phyloP scores from a whole-genome alignment of 768 basidiomycete species.

The Macrolepiota albuminosa region DNA sequence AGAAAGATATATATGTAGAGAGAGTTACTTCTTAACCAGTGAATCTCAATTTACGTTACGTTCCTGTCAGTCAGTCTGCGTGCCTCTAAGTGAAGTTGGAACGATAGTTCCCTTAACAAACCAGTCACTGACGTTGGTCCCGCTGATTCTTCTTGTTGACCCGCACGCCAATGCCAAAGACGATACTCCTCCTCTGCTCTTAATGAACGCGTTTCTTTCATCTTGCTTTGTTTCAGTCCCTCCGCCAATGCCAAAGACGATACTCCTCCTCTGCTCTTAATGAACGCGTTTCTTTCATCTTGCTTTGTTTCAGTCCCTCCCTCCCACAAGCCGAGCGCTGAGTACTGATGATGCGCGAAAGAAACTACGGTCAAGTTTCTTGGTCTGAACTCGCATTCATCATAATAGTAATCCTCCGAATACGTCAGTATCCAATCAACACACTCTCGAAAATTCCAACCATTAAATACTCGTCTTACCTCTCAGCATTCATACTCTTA shows the following conservation, averaged over 20 bases:
- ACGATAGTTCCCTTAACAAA: no score
- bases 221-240: background rate
- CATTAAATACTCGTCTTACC: background rate
- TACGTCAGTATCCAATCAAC: background rate
- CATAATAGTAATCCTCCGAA: background rate
- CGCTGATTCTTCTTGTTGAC: no score
- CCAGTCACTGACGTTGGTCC: no score
- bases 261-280: background rate
- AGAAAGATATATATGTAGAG: no score
- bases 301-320: background rate
- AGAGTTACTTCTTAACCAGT: no score
- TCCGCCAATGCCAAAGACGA: background rate
- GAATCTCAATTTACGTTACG: no score
- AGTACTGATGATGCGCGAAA: background rate
- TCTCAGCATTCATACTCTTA: conserved; percentile 13
- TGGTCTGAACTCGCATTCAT: conserved; percentile 1
- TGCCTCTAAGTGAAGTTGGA: no score
- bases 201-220: background rate
- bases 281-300: background rate
- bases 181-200: background rate
- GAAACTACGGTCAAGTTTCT: conserved; percentile 2
- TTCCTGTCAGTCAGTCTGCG: no score
- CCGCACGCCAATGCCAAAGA: background rate
- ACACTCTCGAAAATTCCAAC: background rate
- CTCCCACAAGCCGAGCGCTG: background rate